These are phyloP conservation scores for Lojkania enalia DNA, from an alignment of 2,329 filamentous ascomycete species.

Conservation along the genomic window DNA sequence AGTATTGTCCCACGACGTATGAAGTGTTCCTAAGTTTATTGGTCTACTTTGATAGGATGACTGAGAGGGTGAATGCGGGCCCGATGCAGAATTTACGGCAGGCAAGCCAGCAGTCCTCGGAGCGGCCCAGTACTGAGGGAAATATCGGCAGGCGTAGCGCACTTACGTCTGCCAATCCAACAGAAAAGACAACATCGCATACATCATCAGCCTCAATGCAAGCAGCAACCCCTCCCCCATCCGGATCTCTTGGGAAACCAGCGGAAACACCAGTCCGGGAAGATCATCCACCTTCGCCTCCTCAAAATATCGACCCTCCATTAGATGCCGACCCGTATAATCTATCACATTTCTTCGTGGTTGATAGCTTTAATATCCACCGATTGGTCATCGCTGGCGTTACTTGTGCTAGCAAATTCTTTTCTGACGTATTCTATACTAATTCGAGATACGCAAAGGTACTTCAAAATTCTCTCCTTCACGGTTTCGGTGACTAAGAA, in stretches of 20 bases:
- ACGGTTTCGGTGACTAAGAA: conserved; percentile 16
- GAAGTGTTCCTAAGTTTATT: conserved; percentile 95
- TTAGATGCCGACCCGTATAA: conserved; percentile 53
- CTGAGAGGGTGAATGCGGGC: conserved; percentile 85
- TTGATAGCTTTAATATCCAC: conserved; percentile 99
- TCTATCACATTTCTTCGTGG: conserved; percentile 79
- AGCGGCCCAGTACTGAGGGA: conserved; percentile 49
- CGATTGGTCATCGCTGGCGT: conserved; percentile 94
- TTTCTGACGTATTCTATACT: conserved; percentile 98
- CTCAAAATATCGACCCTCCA: conserved; percentile 39
- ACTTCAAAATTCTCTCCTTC: conserved; percentile 35
- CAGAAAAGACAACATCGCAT: conserved; percentile 22
- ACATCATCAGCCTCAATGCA: conserved; percentile 41
- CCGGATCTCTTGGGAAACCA: conserved; percentile 51
- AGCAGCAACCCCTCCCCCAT: conserved; percentile 54
- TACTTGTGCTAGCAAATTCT: conserved; percentile 98
- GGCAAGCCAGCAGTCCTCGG: conserved; percentile 54
- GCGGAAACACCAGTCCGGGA: conserved; percentile 32
- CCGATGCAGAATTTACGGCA: conserved; percentile 67
- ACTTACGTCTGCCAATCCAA: conserved; percentile 33
- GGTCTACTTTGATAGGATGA: conserved; percentile 99
- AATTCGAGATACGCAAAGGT: conserved; percentile 99
- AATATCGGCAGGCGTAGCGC: conserved; percentile 45
- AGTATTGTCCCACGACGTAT: conserved; percentile 98
- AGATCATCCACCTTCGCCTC: conserved; percentile 42